Evolutionary conservation across 106 monocot species (phyloP).

Genomic region (Chionographis japonica): DNA sequence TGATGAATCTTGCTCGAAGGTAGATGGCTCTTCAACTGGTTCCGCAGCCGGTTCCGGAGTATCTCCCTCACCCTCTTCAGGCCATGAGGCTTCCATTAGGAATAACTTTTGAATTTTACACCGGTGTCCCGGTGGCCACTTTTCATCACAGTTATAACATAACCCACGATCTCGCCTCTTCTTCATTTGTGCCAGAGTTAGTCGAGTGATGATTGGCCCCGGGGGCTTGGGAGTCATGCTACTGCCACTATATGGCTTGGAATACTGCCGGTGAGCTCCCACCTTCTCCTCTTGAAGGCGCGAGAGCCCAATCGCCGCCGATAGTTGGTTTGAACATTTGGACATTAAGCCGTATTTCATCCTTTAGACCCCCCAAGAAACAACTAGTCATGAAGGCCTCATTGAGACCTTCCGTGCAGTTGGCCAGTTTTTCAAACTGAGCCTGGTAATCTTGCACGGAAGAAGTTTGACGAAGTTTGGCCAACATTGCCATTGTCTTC

Average conservation of each 20-base stretch:
- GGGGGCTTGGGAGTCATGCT: neutral
- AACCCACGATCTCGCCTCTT: neutral
- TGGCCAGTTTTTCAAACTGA: neutral
- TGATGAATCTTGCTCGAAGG: neutral
- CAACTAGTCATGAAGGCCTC: neutral
- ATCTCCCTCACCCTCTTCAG: neutral
- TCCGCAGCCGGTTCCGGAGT: neutral
- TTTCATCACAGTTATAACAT: slow-evolving; percentile 15
- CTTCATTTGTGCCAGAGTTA: neutral
- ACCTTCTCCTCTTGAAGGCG: neutral
- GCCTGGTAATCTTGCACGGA: neutral
- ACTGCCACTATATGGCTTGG: neutral
- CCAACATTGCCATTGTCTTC: neutral
- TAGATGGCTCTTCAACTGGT: neutral
- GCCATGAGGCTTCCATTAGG: neutral
- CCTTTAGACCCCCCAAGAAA: neutral
- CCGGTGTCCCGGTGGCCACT: neutral
- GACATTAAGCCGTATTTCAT: neutral
- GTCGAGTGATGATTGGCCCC: too few relatives aligned
- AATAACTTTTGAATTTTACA: slow-evolving; percentile 2
- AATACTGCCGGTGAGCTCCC: neutral
- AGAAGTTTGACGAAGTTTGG: neutral
- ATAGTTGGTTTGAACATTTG: neutral
- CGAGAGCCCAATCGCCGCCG: neutral
- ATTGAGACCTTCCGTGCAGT: neutral